Conservation (phyloP, 192 early-diverging fungal genomes). For the Pilaira anomala region DNA sequence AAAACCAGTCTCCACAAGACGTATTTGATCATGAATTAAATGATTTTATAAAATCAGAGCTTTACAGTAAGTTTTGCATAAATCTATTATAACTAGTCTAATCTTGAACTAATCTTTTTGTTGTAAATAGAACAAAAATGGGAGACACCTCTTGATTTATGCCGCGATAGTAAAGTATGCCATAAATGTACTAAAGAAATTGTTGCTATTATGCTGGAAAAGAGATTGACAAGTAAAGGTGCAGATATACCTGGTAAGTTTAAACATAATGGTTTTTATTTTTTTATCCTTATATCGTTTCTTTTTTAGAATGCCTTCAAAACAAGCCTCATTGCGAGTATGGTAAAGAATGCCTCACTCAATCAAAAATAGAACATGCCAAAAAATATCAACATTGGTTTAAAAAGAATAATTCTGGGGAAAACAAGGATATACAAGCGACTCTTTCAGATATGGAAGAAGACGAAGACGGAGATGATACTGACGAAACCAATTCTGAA, state of each 20-base stretch:
- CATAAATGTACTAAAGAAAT: conserved; percentile 7
- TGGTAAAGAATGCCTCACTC: conserved; percentile 3
- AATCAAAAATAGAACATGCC: neutral
- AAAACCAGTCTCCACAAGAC: conserved; percentile 12
- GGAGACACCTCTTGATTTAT: neutral
- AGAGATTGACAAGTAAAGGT: neutral
- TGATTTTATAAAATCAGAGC: conserved; percentile 5
- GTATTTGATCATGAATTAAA: conserved; percentile 19
- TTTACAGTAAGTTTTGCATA: conserved; percentile 22
- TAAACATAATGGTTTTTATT: neutral
- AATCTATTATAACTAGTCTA: neutral
- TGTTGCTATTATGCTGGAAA: neutral
- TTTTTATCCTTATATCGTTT: neutral
- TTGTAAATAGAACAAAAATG: conserved; percentile 8
- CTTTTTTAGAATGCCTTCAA: neutral
- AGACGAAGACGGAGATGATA: neutral
- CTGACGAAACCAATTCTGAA: neutral
- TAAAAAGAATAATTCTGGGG: neutral
- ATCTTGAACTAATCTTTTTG: neutral
- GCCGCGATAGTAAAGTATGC: conserved; percentile 8
- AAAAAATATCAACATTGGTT: conserved; percentile 22
- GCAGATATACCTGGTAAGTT: conserved; percentile 12
- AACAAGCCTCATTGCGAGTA: conserved; percentile 7
- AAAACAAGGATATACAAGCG: too few relatives aligned
- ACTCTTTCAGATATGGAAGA: neutral